Evolutionary conservation across 2,329 filamentous ascomycete species (phyloP), one percentile per base, ranked within the genome.

Genomic region (Hymenoscyphus scutula): DNA sequence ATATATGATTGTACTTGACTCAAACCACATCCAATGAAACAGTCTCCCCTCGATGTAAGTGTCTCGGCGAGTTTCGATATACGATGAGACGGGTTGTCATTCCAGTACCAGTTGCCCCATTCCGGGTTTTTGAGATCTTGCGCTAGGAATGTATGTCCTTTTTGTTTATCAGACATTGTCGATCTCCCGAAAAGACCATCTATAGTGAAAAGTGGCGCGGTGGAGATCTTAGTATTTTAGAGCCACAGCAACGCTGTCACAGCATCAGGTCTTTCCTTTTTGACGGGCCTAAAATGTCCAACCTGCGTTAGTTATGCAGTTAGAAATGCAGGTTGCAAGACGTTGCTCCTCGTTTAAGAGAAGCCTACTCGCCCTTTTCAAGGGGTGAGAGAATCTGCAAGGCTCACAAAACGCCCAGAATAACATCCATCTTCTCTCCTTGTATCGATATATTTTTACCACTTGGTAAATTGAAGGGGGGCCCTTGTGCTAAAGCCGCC

Each of bases 321-420:
- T 62, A 45, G 57, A 51, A 37, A 41, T 34, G 37, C 19, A 32
- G 17, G 38, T 34, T 48, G n/a, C n/a, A n/a, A n/a, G n/a, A n/a
- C 27, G 30, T 2, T 34, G 45, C 17, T 34, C 8, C 13, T 60
- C 53, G 30, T 41, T 69, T 67, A 70, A 68, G 48, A 66, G 56
- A 34, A 53, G 38, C 51, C 55, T 56, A 45, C 10, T 60, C 64
- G 59, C 66, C 66, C 67, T 70, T 61, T 45, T 53, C 55, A 68
- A 67, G 68, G 68, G 68, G 53, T 65, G 56, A 48, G 61, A 37
- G 56, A 56, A 57, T 66, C 68, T 70, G 67, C 64, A 71, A 71
- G 69, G 67, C 37, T 62, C 59, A 58, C 57, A 60, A 53, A 17
- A n/a, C 17, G 15, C 30, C 38, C 34, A 27, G 41, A 11, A 56